Conservation (phyloP, 73 alveolate genomes). For the Tetrahymena elliotti region DNA sequence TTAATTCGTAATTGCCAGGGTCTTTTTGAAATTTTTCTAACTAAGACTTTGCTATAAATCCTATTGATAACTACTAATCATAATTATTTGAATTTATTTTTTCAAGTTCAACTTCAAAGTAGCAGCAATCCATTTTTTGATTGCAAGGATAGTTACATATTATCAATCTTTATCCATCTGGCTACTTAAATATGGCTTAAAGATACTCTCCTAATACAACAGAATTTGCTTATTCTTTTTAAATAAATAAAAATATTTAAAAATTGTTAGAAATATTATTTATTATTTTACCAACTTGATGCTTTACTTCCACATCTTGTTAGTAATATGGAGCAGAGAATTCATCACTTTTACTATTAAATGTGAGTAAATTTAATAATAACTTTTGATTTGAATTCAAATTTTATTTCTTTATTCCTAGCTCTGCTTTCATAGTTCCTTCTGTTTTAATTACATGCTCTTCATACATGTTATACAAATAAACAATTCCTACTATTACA, state of each 20-base stretch:
- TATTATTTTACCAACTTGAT: not conserved
- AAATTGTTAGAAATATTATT: not conserved
- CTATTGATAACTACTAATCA: not conserved
- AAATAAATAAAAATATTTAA: not conserved
- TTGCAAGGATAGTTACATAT: not conserved
- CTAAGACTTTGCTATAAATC: not conserved
- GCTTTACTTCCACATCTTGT: not conserved
- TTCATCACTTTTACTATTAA: not conserved
- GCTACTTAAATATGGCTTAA: not conserved
- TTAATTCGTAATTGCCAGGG: not conserved
- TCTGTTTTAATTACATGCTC: not conserved
- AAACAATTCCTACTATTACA: not conserved
- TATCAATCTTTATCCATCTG: not conserved
- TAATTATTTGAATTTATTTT: not conserved
- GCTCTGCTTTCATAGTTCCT: not conserved
- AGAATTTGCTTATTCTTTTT: not conserved
- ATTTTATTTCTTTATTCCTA: not conserved
- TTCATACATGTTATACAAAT: not conserved
- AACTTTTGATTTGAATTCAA: not conserved
- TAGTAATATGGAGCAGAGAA: not conserved
- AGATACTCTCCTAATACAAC: not conserved
- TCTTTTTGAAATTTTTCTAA: not conserved
- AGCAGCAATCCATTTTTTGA: not conserved
- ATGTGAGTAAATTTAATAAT: not conserved
- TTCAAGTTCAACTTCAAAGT: not conserved